Base-by-base conservation (phyloP, 2,329 filamentous ascomycete genomes). In the Leptodontidium sp. region DNA sequence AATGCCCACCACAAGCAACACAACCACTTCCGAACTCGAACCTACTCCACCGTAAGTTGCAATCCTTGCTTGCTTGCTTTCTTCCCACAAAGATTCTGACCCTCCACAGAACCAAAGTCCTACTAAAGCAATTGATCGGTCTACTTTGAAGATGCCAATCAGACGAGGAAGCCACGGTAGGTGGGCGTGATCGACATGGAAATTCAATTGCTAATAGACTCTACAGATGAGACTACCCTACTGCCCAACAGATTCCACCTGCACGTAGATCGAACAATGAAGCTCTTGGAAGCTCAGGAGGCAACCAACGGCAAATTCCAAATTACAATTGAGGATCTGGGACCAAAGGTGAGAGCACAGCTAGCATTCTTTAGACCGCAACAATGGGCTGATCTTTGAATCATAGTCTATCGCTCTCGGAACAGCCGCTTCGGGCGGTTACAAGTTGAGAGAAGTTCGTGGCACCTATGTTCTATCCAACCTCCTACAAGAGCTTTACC, bases 391-490 rank as follows among this genome's bases (percentile, higher is more conserved):
- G 29, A 69, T 43, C 9, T 35, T 53, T 52, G n/a, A 21, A 21
- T 47, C 38, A n/a, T 73, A 93, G 91, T 91, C 93, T 57, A 86
- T 98, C 65, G 91, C 92, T 47, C 84, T 98, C 47, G 92, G 93
- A 72, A 98, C 95, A 2, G 91, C 92, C 35, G 91, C 88, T 26
- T 98, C 94, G 45, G 93, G 92, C 74, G 95, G 94, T 52, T 89
- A 92, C 83, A 95, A 94, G 77, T 90, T 90, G 72, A 94, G 95
- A 80, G 94, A 98, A 78, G 88, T 99, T 71, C 92, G 95, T 73
- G 96, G 96, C 76, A 98, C 93, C 40, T 99, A 99, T 81, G 97
- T 97, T 91, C 87, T 99, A 68, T 97, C 95, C 71, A 99, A 98
- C 79, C 88, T 98, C 57, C 86, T 98, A 50, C 96, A 99, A 81